These are phyloP conservation scores for Phytophthora foliorum DNA, from an alignment of 352 stramenopile genomes.

Conservation along the genomic window DNA sequence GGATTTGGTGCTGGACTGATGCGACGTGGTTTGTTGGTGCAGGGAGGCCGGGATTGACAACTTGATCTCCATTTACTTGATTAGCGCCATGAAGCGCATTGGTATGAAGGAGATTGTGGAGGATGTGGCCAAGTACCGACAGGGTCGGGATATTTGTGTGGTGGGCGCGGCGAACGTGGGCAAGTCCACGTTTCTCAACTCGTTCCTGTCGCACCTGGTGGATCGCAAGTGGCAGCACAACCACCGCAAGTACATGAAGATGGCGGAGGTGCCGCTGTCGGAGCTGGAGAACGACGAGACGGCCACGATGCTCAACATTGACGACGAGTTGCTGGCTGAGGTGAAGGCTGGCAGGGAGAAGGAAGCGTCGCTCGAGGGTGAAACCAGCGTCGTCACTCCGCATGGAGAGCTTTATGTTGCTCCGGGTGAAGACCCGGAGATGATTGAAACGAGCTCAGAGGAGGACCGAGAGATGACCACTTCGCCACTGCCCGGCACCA, in stretches of 20 bases:
- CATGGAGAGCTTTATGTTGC: slow-evolving; percentile 59
- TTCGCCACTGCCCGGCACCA: slow-evolving; percentile 92
- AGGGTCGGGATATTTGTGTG: slow-evolving; percentile 91
- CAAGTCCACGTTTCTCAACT: slow-evolving; percentile 95
- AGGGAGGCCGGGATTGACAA: slow-evolving; percentile 82
- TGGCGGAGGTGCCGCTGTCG: slow-evolving; percentile 59
- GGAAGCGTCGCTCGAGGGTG: slow-evolving; percentile 7
- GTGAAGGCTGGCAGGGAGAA: slow-evolving; percentile 22
- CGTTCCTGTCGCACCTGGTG: slow-evolving; percentile 85
- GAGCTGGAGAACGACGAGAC: slow-evolving; percentile 62
- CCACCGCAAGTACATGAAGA: slow-evolving; percentile 89
- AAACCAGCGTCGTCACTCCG: slow-evolving; percentile 31
- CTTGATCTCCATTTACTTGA: slow-evolving; percentile 79
- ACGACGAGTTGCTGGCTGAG: slow-evolving; percentile 46
- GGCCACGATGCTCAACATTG: slow-evolving; percentile 65
- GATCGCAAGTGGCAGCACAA: slow-evolving; percentile 90
- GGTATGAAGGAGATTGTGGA: slow-evolving; percentile 91
- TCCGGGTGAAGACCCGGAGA: slow-evolving; percentile 67
- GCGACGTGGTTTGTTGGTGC: slow-evolving; percentile 8
- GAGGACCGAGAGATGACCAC: slow-evolving; percentile 87
- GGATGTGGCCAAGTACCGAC: slow-evolving; percentile 78
- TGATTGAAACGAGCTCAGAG: slow-evolving; percentile 73
- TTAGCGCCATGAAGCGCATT: slow-evolving; percentile 88
- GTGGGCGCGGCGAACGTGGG: slow-evolving; percentile 93
- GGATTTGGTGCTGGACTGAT: neutral